Conservation (phyloP, 1,139 yeast species). For the Sporopachydermia cereana region DNA sequence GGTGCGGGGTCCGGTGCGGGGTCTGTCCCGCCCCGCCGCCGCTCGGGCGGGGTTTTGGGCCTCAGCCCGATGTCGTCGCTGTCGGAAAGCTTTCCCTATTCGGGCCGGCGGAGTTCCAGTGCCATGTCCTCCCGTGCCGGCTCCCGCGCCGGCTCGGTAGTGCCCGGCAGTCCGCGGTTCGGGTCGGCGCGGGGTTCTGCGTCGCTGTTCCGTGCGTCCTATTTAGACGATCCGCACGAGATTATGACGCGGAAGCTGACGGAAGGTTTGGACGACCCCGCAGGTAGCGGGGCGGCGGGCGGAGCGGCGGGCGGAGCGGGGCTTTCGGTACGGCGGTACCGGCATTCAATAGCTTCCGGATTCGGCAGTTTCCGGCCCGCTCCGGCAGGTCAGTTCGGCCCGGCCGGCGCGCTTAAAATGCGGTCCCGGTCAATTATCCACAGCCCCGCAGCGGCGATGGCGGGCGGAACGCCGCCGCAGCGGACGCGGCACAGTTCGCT, state of each 20-base stretch:
- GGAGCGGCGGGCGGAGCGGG: neutral
- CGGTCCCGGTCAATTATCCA: neutral
- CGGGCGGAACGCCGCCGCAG: neutral
- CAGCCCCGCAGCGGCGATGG: neutral
- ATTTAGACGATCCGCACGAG: conserved; percentile 5
- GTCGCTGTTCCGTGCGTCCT: conserved; percentile 2
- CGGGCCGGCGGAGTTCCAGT: neutral
- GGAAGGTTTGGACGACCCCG: neutral
- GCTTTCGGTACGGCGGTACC: neutral
- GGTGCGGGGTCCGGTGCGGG: neutral
- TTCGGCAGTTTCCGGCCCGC: neutral
- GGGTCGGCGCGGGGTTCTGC: neutral
- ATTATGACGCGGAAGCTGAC: conserved; percentile 3
- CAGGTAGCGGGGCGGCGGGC: neutral
- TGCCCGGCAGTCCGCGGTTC: neutral
- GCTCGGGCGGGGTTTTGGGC: neutral
- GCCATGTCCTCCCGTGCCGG: neutral
- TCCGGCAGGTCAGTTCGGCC: neutral
- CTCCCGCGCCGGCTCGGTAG: neutral
- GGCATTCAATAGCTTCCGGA: conserved; percentile 4
- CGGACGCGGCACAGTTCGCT: neutral
- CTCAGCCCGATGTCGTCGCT: neutral
- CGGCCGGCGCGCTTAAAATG: neutral
- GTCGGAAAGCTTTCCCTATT: neutral
- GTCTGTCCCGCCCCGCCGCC: no score